phyloP scores from a whole-genome alignment of 2,329 filamentous ascomycete species.

The Fusarium verticillioides region DNA sequence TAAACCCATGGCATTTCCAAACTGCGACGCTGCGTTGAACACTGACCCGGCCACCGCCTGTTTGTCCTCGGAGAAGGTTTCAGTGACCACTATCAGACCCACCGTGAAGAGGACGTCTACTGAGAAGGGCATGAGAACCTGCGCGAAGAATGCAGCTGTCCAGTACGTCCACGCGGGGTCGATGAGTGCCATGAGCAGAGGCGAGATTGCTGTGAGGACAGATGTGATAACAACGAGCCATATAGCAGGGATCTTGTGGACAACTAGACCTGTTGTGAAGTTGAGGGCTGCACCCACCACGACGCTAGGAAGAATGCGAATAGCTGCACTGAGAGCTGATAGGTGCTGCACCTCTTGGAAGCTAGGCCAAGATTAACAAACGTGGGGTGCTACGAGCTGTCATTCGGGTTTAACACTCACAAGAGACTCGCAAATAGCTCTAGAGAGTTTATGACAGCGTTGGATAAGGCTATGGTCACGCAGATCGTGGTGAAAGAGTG shows the following conservation, averaged over 20 bases:
- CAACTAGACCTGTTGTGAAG: conserved; percentile 57
- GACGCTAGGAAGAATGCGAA: conserved; percentile 57
- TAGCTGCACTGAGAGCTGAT: conserved; percentile 56
- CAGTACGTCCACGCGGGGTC: conserved; percentile 62
- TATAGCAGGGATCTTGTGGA: conserved; percentile 54
- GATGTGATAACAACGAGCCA: conserved; percentile 55
- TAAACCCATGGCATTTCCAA: conserved; percentile 63
- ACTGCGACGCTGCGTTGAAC: conserved; percentile 68
- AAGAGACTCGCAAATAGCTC: conserved; percentile 62
- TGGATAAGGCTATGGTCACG: conserved; percentile 58
- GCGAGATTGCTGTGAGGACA: conserved; percentile 56
- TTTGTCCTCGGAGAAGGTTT: conserved; percentile 65
- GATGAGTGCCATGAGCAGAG: conserved; percentile 66
- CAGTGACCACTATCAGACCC: conserved; percentile 63
- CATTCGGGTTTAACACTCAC: conserved; percentile 47
- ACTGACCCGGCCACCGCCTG: conserved; percentile 71
- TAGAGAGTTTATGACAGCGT: conserved; percentile 57
- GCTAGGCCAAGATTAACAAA: conserved; percentile 41
- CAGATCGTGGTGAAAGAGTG: conserved; percentile 66
- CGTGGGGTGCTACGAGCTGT: neutral
- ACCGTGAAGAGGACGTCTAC: conserved; percentile 66
- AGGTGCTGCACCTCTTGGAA: conserved; percentile 62
- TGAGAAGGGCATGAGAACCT: conserved; percentile 55
- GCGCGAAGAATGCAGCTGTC: conserved; percentile 57
- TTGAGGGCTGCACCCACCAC: conserved; percentile 57